These are phyloP conservation scores for Suhomyces anneliseae DNA, from an alignment of 1,139 yeast species.

Conservation along the genomic window DNA sequence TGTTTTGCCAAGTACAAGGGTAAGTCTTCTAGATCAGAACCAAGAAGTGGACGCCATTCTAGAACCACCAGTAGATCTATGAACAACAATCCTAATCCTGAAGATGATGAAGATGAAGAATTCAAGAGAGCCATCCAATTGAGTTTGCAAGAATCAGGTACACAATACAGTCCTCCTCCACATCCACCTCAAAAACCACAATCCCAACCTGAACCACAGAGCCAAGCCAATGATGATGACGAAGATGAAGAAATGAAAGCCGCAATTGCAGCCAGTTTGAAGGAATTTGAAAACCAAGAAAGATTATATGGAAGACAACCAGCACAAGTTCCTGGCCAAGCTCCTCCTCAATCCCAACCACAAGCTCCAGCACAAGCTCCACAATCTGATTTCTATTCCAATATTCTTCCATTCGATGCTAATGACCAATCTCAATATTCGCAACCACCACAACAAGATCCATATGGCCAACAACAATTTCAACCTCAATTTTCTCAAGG, in stretches of 20 bases:
- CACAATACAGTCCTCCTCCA: conserved; percentile 17
- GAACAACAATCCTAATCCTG: conserved; percentile 16
- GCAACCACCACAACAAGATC: background rate
- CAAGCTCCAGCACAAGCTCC: conserved; percentile 15
- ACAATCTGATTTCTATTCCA: conserved; percentile 35
- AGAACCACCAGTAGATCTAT: conserved; percentile 1
- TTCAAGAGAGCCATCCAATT: conserved; percentile 74
- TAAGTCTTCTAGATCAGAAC: conserved; percentile 16
- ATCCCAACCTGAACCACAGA: conserved; percentile 5
- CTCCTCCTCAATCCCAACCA: conserved; percentile 10
- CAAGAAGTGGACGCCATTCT: background rate
- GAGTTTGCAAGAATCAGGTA: conserved; percentile 61
- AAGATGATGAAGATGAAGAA: conserved; percentile 70
- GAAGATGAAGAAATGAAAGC: conserved; percentile 91
- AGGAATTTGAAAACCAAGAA: conserved; percentile 60
- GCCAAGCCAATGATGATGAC: conserved; percentile 40
- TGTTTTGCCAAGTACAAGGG: conserved; percentile 62
- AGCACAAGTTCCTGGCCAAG: conserved; percentile 5
- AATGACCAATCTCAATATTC: conserved; percentile 1
- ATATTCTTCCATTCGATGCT: conserved; percentile 19
- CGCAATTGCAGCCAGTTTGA: conserved; percentile 91
- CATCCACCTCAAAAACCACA: conserved; percentile 8
- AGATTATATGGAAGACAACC: conserved; percentile 14
- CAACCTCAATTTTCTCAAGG: background rate
- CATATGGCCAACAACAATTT: conserved; percentile 2